Percentiles rank a stretch among this genome's conserved stretches.
These are phyloP conservation scores for Zalaria obscura DNA, from an alignment of 2,329 filamentous ascomycete species.

Conservation along the genomic window DNA sequence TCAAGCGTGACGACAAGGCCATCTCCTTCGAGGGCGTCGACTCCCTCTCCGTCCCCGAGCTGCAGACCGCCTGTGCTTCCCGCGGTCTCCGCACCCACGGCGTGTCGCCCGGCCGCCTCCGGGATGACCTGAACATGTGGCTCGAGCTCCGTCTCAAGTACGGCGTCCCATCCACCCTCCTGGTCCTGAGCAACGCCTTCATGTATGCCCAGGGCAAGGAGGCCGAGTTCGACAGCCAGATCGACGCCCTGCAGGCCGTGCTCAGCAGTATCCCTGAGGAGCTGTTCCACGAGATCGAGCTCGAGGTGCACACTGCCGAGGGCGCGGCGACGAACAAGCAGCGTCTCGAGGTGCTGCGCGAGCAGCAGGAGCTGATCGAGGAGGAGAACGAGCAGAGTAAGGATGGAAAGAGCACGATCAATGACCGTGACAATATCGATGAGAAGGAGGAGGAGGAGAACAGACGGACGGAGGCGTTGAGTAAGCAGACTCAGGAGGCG, in stretches of 20 bases:
- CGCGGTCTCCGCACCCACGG: slow-evolving; percentile 88
- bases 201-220: slow-evolving; percentile 87
- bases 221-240: slow-evolving; percentile 70
- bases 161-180: slow-evolving; percentile 86
- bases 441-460: slow-evolving; percentile 64
- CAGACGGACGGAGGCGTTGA: slow-evolving; percentile 14
- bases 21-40: slow-evolving; percentile 92
- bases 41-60: slow-evolving; percentile 78
- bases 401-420: slow-evolving; percentile 57
- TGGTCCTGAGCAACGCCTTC: slow-evolving; percentile 94
- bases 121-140: slow-evolving; percentile 87
- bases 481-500: slow-evolving; percentile 6
- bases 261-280: slow-evolving; percentile 93
- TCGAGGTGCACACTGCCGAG: slow-evolving; percentile 93
- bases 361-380: slow-evolving; percentile 95
- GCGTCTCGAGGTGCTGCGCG: slow-evolving; percentile 91
- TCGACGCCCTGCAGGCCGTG: slow-evolving; percentile 84
- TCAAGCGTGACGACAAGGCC: slow-evolving; percentile 92
- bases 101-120: slow-evolving; percentile 73
- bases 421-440: slow-evolving; percentile 85
- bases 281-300: slow-evolving; percentile 97
- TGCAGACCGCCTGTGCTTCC: slow-evolving; percentile 82
- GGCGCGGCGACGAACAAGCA: slow-evolving; percentile 98
- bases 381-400: slow-evolving; percentile 90
- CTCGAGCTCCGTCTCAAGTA: slow-evolving; percentile 85